Evolutionary conservation across 2,329 filamentous ascomycete species (phyloP), one percentile per base, ranked within the genome.

Genomic region (Aureobasidium mangrovei): DNA sequence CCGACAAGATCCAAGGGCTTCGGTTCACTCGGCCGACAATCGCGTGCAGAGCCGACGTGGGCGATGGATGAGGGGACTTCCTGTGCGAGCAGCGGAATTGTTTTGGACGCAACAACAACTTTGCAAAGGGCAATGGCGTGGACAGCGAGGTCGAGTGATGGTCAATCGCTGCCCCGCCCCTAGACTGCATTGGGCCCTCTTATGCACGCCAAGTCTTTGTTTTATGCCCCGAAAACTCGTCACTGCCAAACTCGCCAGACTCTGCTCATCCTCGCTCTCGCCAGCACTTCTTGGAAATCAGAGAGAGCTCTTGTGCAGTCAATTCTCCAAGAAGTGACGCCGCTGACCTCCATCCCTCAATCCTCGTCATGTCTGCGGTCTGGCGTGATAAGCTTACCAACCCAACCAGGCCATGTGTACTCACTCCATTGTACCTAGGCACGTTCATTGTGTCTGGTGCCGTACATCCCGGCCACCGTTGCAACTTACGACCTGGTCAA

Each of bases 141-240:
- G 27, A 42, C 38, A 41, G 29, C 31, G 47, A 51, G 47, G 47
- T 51, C 47, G 29, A 42, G 47, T 42, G 47, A 42, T 51, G 36
- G 33, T 27, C 38, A 41, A 51, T 29, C 46, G 36, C 35, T 41
- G 38, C 47, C 38, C 46, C 47, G 36, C 47, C 38, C 38, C 38
- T 51, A 33, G 33, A 36, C 28, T 28, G 33, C 38, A 7, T 35
- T 49, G 36, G 26, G 10, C 32, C 36, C 7, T 31, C 28, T 38
- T 47, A 38, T 7, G 33, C 7, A 18, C 12, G 33, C 45, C 38
- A 35, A 47, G 33, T 35, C 45, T 47, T 47, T 47, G 45, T 47
- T 47, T 29, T 47, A 47, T 47, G 28, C 45, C 28, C 32, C 38
- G 24, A 31, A 28, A 38, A 24, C 18, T 18, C 18, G 18, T 18